Evolutionary conservation across 2,329 filamentous ascomycete genomes (phyloP), one percentile per base, ranked within the genome.

Genomic region (Drechslerella coelobrocha): DNA sequence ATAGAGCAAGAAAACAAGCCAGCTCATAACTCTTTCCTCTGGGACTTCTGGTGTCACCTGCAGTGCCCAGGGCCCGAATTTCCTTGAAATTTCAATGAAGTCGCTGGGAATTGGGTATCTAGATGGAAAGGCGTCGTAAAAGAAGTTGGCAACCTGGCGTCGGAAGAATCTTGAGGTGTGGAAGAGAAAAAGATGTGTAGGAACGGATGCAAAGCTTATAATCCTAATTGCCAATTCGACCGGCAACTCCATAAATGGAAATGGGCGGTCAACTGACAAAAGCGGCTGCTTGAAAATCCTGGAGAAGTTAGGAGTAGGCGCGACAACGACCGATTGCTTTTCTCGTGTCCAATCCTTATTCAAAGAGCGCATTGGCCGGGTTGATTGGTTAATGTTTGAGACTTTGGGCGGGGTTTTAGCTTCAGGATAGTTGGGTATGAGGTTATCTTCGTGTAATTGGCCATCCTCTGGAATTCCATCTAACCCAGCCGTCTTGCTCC

Each of bases 141-240:
- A 48, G 24, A 57, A 52, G 31, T 57, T 9, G 7, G 54, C 34
- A n/a, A 65, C 34, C 2, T 45, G 1, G 29, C 52, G 3, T 47
- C 61, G 45, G 24, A 65, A 53, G 12, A 41, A 52, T 39, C 24
- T 57, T 1, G 53, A 21, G 0, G 61, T 65, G 23, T 55, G 17
- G 39, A 56, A 65, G n/a, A 65, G 19, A 26, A 56, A 52, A 43
- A 65, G 23, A n/a, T 51, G 41, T 2, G 61, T 65, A 12, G 61
- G 41, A 9, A 65, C 29, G 9, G 61, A 65, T 24, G 52, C 43
- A 23, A 29, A 31, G 14, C 37, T n/a, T n/a, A 59, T 24, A n/a
- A 65, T 59, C 14, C 52, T 12, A 7, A 17, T 10, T 3, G 45
- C 34, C 14, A 65, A 3, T 34, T 57, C 47, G 9, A 45, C 2